Evolutionary conservation across 164 flowering plant species (phyloP).

Genomic region (Cinnamomum chago): DNA sequence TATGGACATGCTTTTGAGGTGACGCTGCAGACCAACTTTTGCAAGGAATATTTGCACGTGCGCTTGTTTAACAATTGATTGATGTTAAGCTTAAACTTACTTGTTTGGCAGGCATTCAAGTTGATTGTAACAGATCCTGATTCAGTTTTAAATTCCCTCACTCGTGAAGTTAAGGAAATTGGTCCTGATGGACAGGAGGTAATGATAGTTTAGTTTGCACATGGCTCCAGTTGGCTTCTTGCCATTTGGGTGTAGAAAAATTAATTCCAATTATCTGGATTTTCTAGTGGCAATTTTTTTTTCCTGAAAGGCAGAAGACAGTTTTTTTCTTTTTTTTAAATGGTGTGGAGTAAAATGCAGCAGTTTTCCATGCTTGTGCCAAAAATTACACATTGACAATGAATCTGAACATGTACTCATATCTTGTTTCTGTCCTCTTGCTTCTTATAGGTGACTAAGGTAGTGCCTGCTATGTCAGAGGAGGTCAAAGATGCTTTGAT

Average conservation of each 20-base stretch:
- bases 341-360: too few relatives aligned
- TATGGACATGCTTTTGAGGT: constrained; percentile 99
- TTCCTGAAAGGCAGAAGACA: background rate
- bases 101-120: constrained; percentile 70
- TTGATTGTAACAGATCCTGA: constrained; percentile 80
- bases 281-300: background rate
- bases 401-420: too few relatives aligned
- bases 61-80: background rate
- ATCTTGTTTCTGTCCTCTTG: background rate
- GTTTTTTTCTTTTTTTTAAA: background rate
- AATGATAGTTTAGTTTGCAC: constrained; percentile 4
- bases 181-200: constrained; percentile 96
- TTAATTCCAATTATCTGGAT: too few relatives aligned
- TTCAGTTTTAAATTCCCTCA: constrained; percentile 62
- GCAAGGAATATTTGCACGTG: background rate
- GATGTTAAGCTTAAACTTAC: background rate
- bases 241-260: too few relatives aligned
- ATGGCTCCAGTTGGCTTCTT: too few relatives aligned
- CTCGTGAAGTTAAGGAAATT: constrained; percentile 84
- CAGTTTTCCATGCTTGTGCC: too few relatives aligned
- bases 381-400: too few relatives aligned
- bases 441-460: constrained; percentile 59
- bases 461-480: constrained; percentile 79
- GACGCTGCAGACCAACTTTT: background rate
- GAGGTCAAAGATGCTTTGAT: constrained; percentile 82